These are phyloP conservation scores for Microbotryum saponariae DNA, from an alignment of 1,284 basidiomycete genomes.

Conservation along the genomic window DNA sequence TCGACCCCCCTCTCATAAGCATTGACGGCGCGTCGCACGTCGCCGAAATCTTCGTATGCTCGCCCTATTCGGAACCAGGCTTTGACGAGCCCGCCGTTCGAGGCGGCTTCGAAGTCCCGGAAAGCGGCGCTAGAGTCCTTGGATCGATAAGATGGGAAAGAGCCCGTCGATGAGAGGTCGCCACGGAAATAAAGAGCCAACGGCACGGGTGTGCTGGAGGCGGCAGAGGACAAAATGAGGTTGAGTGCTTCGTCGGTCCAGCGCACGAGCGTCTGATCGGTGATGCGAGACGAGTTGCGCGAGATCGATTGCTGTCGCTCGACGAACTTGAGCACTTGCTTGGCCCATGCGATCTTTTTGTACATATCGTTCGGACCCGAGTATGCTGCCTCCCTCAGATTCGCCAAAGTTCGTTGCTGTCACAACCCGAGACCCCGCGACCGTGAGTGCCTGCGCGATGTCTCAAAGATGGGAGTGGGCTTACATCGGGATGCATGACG, in stretches of 20 bases:
- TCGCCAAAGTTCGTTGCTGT: constrained; percentile 25
- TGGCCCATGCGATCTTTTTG: constrained; percentile 62
- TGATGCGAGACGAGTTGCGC: constrained; percentile 51
- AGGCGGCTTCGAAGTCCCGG: constrained; percentile 70
- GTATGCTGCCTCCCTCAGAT: constrained; percentile 24
- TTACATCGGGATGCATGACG: constrained; percentile 19
- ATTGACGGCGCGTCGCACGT: constrained; percentile 56
- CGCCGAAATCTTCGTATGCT: constrained; percentile 61
- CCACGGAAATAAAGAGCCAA: constrained; percentile 71
- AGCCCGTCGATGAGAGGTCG: constrained; percentile 59
- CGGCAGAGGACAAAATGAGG: constrained; percentile 49
- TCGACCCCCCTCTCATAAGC: constrained; percentile 75
- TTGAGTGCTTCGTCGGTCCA: constrained; percentile 61
- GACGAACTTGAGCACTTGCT: constrained; percentile 69
- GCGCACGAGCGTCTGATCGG: constrained; percentile 55
- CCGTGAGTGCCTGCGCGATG: too few species aligned
- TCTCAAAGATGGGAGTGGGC: not conserved
- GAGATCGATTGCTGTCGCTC: constrained; percentile 51
- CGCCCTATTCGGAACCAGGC: constrained; percentile 85
- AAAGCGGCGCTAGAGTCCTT: constrained; percentile 73
- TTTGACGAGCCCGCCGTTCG: constrained; percentile 59
- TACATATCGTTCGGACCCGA: constrained; percentile 14
- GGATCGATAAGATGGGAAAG: constrained; percentile 46
- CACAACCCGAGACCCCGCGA: not conserved
- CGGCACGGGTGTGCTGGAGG: constrained; percentile 47